Evolutionary conservation across 2,329 filamentous ascomycete species (phyloP).

Genomic region (Aureobasidium mangrovei): DNA sequence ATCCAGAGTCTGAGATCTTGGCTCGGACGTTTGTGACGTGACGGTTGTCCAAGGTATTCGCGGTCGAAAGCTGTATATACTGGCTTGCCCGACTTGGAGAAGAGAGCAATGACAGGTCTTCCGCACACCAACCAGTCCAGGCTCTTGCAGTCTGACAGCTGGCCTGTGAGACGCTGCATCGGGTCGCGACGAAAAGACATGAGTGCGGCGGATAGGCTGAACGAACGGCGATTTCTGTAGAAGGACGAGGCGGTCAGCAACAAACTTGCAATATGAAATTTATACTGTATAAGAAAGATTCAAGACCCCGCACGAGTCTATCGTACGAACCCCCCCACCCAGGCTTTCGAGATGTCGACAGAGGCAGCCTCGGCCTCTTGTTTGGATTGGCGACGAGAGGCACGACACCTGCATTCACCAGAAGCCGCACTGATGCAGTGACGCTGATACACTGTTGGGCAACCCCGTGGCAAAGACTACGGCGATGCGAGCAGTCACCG

Average conservation of each 20-base stretch:
- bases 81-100: not conserved
- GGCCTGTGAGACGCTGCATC: not conserved
- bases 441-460: not conserved
- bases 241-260: not conserved
- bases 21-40: not conserved
- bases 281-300: not conserved
- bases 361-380: not conserved
- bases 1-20: not conserved
- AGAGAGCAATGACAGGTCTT: not conserved
- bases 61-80: not conserved
- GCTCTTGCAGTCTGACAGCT: not conserved
- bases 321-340: slow-evolving; percentile 1
- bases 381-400: not conserved
- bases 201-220: no score
- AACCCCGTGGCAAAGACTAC: not conserved
- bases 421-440: no score
- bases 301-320: not conserved
- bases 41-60: not conserved
- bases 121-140: not conserved
- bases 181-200: not conserved
- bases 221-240: not conserved
- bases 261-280: not conserved
- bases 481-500: not conserved
- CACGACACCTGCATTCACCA: no score
- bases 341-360: not conserved